Evolutionary conservation across 1,139 yeast species (phyloP).

Genomic region (Magnusiomyces magnusii): DNA sequence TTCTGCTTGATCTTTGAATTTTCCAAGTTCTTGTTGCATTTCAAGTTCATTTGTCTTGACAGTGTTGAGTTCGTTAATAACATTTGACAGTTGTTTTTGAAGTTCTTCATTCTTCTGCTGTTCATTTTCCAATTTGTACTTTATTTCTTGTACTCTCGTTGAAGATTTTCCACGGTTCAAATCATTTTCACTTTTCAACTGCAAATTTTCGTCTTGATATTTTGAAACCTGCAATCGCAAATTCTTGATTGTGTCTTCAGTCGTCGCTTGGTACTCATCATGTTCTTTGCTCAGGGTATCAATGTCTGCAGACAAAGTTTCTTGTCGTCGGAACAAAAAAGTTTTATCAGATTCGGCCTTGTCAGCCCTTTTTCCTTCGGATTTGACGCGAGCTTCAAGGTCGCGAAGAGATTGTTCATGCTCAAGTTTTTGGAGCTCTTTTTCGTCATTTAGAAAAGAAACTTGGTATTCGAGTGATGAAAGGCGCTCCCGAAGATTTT

Average conservation of each 20-base stretch:
- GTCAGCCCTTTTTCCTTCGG: slow-evolving; percentile 32
- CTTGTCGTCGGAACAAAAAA: slow-evolving; percentile 38
- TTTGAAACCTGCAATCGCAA: slow-evolving; percentile 19
- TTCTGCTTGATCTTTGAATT: slow-evolving; percentile 32
- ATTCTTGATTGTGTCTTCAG: slow-evolving; percentile 22
- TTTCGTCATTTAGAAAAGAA: slow-evolving; percentile 28
- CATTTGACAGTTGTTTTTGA: slow-evolving; percentile 12
- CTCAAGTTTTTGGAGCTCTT: slow-evolving; percentile 31
- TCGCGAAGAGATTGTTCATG: slow-evolving; percentile 31
- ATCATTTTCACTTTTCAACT: slow-evolving; percentile 9
- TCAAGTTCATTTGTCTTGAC: slow-evolving; percentile 8
- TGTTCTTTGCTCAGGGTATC: slow-evolving; percentile 28
- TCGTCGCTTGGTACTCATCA: slow-evolving; percentile 21
- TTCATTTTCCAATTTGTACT: slow-evolving; percentile 1
- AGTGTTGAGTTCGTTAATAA: slow-evolving; percentile 1
- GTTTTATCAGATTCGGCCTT: slow-evolving; percentile 36
- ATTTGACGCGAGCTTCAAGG: slow-evolving; percentile 29
- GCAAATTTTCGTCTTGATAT: slow-evolving; percentile 18
- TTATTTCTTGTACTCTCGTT: background rate
- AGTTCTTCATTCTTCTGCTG: slow-evolving; percentile 8
- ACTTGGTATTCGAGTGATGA: slow-evolving; percentile 33
- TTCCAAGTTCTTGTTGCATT: slow-evolving; percentile 12
- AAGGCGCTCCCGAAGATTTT: slow-evolving; percentile 18
- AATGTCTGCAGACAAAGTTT: slow-evolving; percentile 31
- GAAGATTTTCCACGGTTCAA: background rate